Percentiles rank a stretch among this genome's conserved stretches.
phyloP scores from a whole-genome alignment of 495 filamentous ascomycete genomes.

The Hyaloscypha variabilis region DNA sequence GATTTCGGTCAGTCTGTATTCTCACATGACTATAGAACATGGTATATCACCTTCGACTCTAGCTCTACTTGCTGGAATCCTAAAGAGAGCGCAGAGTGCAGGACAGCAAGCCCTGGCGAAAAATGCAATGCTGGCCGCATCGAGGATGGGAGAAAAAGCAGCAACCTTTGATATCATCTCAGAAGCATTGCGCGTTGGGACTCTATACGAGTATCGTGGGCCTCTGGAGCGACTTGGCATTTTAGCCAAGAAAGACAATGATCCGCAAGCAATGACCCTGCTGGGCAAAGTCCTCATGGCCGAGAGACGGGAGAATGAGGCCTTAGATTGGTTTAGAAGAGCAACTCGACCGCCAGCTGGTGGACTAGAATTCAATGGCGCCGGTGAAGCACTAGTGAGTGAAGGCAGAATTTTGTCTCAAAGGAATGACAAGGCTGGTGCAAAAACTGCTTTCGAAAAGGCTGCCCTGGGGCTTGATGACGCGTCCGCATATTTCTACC shows the following conservation, averaged over 20 bases:
- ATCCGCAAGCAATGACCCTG: constrained; percentile 29
- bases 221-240: constrained; percentile 19
- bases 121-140: constrained; percentile 25
- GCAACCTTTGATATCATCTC: constrained; percentile 28
- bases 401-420: constrained; percentile 19
- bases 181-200: constrained; percentile 4
- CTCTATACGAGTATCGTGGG: constrained; percentile 6
- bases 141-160: constrained; percentile 22
- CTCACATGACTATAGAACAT: constrained; percentile 16
- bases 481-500: constrained; percentile 27
- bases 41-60: constrained; percentile 18
- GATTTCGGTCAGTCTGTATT: neutral
- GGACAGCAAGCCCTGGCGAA: constrained; percentile 14
- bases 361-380: constrained; percentile 17
- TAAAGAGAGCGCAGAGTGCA: constrained; percentile 7
- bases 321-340: constrained; percentile 25
- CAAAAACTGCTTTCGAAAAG: constrained; percentile 19
- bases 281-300: constrained; percentile 21
- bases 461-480: constrained; percentile 31
- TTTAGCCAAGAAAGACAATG: constrained; percentile 20
- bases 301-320: constrained; percentile 14
- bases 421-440: constrained; percentile 10
- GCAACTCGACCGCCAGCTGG: constrained; percentile 18
- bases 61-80: constrained; percentile 19
- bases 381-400: constrained; percentile 24